phyloP scores from a whole-genome alignment of 768 basidiomycete genomes.

The Auricularia auricula-judae region DNA sequence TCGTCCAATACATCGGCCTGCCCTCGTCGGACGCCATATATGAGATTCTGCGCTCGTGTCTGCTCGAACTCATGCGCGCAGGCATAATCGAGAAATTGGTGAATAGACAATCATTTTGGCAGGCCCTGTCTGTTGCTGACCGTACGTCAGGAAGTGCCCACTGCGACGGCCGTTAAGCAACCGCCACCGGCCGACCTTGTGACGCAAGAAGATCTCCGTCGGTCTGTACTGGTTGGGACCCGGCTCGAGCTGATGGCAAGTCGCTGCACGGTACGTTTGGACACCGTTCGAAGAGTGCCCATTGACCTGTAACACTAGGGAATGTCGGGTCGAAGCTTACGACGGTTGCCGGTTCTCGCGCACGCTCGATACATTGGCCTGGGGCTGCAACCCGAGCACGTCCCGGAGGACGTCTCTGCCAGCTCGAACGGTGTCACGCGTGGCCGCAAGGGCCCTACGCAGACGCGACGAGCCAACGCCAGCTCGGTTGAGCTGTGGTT shows the following conservation, averaged over 20 bases:
- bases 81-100: slow-evolving; percentile 60
- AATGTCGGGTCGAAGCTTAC: slow-evolving; percentile 88
- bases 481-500: slow-evolving; percentile 63
- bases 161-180: slow-evolving; percentile 7
- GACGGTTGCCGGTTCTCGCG: slow-evolving; percentile 89
- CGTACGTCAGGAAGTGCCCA: slow-evolving; percentile 43
- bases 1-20: slow-evolving; percentile 87
- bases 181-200: neutral
- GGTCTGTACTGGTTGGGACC: neutral
- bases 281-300: neutral
- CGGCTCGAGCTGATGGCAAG: slow-evolving; percentile 36
- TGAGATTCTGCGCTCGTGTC: slow-evolving; percentile 76
- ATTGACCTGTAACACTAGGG: slow-evolving; percentile 23
- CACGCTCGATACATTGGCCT: slow-evolving; percentile 72
- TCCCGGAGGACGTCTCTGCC: neutral
- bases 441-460: slow-evolving; percentile 5
- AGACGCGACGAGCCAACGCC: slow-evolving; percentile 2
- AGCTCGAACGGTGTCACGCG: neutral
- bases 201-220: neutral
- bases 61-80: slow-evolving; percentile 67
- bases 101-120: neutral
- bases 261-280: slow-evolving; percentile 61
- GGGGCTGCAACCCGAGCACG: slow-evolving; percentile 20
- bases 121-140: neutral
- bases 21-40: slow-evolving; percentile 89